Base-by-base conservation (phyloP, 192 early-diverging fungal genomes). In the Podila horticola region DNA sequence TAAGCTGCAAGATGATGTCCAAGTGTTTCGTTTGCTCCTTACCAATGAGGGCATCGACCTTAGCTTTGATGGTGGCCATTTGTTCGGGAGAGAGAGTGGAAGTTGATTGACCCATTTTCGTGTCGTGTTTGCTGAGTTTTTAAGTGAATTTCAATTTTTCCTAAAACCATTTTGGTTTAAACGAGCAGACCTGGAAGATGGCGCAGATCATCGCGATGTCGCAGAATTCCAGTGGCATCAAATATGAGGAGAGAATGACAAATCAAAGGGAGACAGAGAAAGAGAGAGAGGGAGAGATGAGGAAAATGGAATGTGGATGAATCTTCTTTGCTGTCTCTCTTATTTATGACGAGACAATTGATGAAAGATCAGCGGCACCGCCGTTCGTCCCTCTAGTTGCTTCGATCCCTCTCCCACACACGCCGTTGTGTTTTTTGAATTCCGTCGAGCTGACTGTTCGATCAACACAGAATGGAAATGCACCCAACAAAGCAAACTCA, bases 11-110 rank as follows among this genome's bases (percentile, higher is more conserved):
- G 41, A 17, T 45, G 41, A 45, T 45, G 13, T 30, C 26, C 1
- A 7, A 38, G 8, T 10, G 36, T 38, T 6, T 38, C 36, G 3
- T 1, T 38, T 38, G 36, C 36, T 10, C 1, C 64, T 83, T 84
- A 58, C 68, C 64, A 55, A 88, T 88, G 71, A 82, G 64, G 48
- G 71, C 68, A 50, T 88, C 84, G 71, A 88, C 82, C 62, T 77
- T 58, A 34, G 76, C 30, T 67, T 84, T 68, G 59, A 82, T 19
- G 48, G 83, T 48, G 71, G 84, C 84, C 71, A 67, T 81, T 71
- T 36, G 34, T 36, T 87, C 83, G 71, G 77, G 74, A 79, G 74
- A 61, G 20, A 74, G 75, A 36, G 71, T 13, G 33, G 69, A 64
- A 48, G 84, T 51, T 72, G 67, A 67, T 77, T 70, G 75, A 57